Evolutionary conservation across 306 rosid genomes (phyloP), one percentile per base, ranked within the genome.

Genomic region (Dryas drummondii): DNA sequence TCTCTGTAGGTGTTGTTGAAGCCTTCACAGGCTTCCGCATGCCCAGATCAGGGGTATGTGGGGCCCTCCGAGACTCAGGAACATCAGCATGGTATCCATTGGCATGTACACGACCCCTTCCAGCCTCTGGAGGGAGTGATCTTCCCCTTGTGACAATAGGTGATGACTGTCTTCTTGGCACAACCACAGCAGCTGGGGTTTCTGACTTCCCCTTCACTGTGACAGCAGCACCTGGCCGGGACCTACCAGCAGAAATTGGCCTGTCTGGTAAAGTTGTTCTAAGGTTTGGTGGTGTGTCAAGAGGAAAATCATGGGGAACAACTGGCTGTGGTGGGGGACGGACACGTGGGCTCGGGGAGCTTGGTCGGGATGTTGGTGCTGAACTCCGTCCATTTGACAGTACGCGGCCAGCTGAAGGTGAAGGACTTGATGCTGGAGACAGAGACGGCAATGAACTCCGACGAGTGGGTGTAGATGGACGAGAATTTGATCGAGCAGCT

Each of bases 201-300:
- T 92, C 97, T 74, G 88, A 68, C 70, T 84, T 87, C 60, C 91
- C 93, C 80, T 87, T 92, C 75, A 72, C 15, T 22, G 87, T 77
- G 71, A 67, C 49, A 54, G 84, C 45, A 78, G 73, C 55, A 16
- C 88, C 86, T 4, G 97, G 96, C 37, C 99, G 90, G 59, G 97
- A 94, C 84, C 97, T 84, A 48, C 97, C 99, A 40, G 97, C 97
- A 51, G 99, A 94, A 68, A 90, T 79, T n/a, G 99, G 99, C 86
- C 99, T 85, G 81, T 94, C 97, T 17, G 97, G 92, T 55, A 94
- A 77, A 44, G 97, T 86, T 61, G 97, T 94, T 83, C 97, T 81
- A 19, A 94, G 99, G 78, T 94, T 94, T 54, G 99, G 97, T 0
- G 99, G 99, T 48, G 97, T 94, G 11, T 94, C 96, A 57, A 81